Base-by-base conservation (phyloP, 495 filamentous ascomycete genomes). In the Tuber borchii region DNA sequence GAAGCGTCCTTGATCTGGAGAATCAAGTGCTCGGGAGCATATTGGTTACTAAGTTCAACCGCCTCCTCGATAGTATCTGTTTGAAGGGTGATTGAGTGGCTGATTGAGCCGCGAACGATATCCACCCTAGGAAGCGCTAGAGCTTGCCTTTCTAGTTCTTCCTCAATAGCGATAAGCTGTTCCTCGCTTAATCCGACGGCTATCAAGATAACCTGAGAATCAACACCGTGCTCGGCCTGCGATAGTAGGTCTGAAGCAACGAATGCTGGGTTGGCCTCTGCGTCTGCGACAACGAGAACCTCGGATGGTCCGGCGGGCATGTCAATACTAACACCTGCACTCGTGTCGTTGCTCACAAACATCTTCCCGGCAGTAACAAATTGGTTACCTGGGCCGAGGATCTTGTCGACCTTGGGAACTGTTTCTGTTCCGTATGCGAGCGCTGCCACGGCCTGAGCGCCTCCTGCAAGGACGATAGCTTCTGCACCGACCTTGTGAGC, bases 331-430 rank as follows among this genome's bases (percentile, higher is more conserved):
- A 99, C 95, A 45, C 92, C 90, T 1, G 95, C 95, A 72, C 91
- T 94, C 46, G 95, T 97, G 82, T 98, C 96, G 84, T 98, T 99
- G 83, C 90, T 90, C 12, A 99, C 95, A 75, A 92, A 85, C 95
- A 99, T 99, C 89, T 99, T 99, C 71, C 92, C 95, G 0, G 96
- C 95, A 0, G 95, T 99, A 42, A 99, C 96, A 82, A 98, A 99
- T 85, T 99, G 95, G 85, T 99, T 99, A 56, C 95, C 95, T 2
- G 95, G 95, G 1, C 95, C 95, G 7, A 99, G 89, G 80, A 99
- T 97, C 90, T 99, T 99, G 87, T 99, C 95, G 26, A 98, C 96
- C 86, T 99, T 99, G 83, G 86, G 93, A 75, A 98, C 89, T 82
- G 87, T 90, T 82, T 92, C 89, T 14, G 93, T 96, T 40, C 93